Evolutionary conservation across 345 rosid genomes (phyloP).

Genomic region (Aethionema arabicum): DNA sequence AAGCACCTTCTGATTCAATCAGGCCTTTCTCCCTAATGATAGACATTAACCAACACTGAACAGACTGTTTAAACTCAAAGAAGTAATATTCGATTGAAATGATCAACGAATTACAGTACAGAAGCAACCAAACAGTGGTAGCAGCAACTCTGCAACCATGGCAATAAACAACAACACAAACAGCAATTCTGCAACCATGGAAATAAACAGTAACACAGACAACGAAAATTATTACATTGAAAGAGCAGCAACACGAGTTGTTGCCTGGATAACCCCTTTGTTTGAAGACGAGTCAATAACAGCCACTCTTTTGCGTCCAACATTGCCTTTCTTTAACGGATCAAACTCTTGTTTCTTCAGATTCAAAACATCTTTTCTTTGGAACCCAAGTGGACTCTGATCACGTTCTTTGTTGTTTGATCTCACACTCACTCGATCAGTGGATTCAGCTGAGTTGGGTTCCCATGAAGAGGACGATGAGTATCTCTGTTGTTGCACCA

Average conservation of each 20-base stretch:
- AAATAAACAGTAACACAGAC: constrained; percentile 4
- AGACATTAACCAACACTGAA: neutral
- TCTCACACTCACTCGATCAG: constrained; percentile 63
- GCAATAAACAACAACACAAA: neutral
- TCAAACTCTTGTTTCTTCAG: constrained; percentile 39
- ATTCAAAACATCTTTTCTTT: constrained; percentile 9
- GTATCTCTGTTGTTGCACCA: constrained; percentile 50
- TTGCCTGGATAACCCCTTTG: constrained; percentile 14
- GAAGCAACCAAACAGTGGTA: constrained; percentile 17
- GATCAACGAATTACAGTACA: constrained; percentile 10
- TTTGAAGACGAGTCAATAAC: constrained; percentile 26
- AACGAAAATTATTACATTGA: constrained; percentile 16
- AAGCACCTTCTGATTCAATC: constrained; percentile 42
- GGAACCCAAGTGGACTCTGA: constrained; percentile 40
- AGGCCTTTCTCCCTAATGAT: neutral
- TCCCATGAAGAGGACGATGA: constrained; percentile 61
- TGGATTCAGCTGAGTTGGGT: constrained; percentile 73
- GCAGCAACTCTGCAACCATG: constrained; percentile 22
- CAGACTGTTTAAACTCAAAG: neutral
- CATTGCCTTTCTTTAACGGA: constrained; percentile 38
- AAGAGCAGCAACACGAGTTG: constrained; percentile 36
- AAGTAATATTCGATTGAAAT: constrained; percentile 14
- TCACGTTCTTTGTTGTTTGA: constrained; percentile 50
- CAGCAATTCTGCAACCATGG: constrained; percentile 23
- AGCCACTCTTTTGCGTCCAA: constrained; percentile 37